Evolutionary conservation across 305 asterid genomes (phyloP).

Genomic region (Withania somnifera): DNA sequence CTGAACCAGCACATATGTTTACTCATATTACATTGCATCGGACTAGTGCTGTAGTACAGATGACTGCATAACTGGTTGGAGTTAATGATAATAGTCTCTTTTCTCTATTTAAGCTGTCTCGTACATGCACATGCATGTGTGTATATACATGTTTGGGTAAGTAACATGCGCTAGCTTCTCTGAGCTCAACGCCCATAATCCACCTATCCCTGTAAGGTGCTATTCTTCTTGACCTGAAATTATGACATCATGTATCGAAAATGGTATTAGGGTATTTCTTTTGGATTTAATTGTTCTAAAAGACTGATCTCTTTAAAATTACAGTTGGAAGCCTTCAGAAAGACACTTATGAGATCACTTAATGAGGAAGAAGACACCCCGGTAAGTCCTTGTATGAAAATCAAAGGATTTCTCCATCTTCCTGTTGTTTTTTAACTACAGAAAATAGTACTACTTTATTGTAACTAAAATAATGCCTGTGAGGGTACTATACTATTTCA

Average conservation of each 20-base stretch:
- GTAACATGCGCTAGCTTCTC: background rate
- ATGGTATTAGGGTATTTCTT: background rate
- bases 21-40: background rate
- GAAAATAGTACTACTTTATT: background rate
- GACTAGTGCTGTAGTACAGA: background rate
- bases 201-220: background rate
- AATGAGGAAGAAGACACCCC: constrained; percentile 75
- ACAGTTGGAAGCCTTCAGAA: constrained; percentile 89
- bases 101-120: background rate
- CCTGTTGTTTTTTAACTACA: background rate
- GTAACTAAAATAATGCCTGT: background rate
- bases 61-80: background rate
- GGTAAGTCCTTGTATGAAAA: constrained; percentile 26
- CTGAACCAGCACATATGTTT: background rate
- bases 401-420: background rate
- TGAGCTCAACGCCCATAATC: background rate
- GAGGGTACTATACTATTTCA: background rate
- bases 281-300: background rate
- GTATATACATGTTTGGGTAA: background rate
- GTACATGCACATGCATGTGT: background rate
- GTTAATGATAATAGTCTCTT: background rate
- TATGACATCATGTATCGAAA: background rate
- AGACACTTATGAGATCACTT: constrained; percentile 90
- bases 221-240: background rate
- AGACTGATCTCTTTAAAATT: constrained; percentile 1